phyloP scores from a whole-genome alignment of 768 basidiomycete genomes.

The Pisolithus marmoratus region DNA sequence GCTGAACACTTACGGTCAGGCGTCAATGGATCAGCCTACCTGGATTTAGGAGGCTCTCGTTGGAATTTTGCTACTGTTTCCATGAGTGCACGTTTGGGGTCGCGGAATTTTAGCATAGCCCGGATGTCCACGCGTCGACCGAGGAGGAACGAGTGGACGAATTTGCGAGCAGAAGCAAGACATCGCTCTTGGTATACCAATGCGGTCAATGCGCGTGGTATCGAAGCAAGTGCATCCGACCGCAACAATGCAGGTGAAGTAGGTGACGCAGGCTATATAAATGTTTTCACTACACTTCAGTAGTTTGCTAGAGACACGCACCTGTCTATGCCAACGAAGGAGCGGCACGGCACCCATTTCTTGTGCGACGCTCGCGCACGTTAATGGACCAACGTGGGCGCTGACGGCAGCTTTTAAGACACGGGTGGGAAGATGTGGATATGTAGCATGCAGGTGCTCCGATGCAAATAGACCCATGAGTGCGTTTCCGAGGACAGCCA shows the following conservation, averaged over 20 bases:
- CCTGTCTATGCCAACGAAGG: slow-evolving; percentile 76
- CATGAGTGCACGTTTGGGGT: slow-evolving; percentile 73
- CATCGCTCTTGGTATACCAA: slow-evolving; percentile 87
- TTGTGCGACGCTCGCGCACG: slow-evolving; percentile 78
- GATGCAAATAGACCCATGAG: slow-evolving; percentile 81
- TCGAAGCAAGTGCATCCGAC: slow-evolving; percentile 83
- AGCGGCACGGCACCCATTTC: slow-evolving; percentile 78
- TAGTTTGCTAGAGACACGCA: slow-evolving; percentile 27
- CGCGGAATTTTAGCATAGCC: slow-evolving; percentile 71
- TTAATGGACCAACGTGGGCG: slow-evolving; percentile 83
- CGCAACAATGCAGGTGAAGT: slow-evolving; percentile 53
- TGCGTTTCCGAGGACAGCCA: slow-evolving; percentile 71
- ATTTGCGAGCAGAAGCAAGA: slow-evolving; percentile 78
- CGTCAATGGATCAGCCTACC: slow-evolving; percentile 35
- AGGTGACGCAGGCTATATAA: slow-evolving; percentile 40
- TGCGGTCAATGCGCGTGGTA: slow-evolving; percentile 82
- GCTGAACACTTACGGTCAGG: too few relatives aligned
- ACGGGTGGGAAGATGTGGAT: slow-evolving; percentile 84
- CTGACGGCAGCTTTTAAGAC: slow-evolving; percentile 89
- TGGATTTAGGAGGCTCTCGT: slow-evolving; percentile 60
- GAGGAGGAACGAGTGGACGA: slow-evolving; percentile 87
- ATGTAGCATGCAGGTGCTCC: slow-evolving; percentile 56
- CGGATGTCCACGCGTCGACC: slow-evolving; percentile 78
- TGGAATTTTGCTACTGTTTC: slow-evolving; percentile 68
- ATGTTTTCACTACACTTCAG: background rate